These are phyloP conservation scores for Nemania abortiva DNA, from an alignment of 2,329 filamentous ascomycete genomes.

Conservation along the genomic window DNA sequence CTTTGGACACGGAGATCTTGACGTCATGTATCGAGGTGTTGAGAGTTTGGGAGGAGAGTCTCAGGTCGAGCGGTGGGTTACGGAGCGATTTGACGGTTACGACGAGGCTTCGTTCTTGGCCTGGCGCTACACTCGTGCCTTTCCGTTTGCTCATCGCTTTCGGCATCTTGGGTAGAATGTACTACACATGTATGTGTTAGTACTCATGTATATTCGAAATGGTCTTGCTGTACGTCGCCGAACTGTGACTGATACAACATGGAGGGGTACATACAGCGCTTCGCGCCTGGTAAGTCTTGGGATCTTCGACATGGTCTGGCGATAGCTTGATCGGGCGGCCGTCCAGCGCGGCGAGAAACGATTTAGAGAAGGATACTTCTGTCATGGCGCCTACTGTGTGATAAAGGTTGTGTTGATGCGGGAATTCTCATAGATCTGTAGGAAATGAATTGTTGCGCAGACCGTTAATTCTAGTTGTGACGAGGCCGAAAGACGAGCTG, in stretches of 20 bases:
- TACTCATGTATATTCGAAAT: conserved; percentile 5
- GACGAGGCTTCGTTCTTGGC: conserved; percentile 64
- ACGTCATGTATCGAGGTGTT: conserved; percentile 83
- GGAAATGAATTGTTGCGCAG: conserved; percentile 4
- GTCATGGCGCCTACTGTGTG: conserved; percentile 67
- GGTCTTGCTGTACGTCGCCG: background rate
- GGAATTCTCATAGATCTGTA: background rate
- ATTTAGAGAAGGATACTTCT: conserved; percentile 87
- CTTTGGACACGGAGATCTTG: conserved; percentile 74
- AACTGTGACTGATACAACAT: background rate
- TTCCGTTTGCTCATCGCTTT: conserved; percentile 64
- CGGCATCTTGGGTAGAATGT: conserved; percentile 77
- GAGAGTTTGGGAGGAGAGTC: conserved; percentile 70
- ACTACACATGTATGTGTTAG: conserved; percentile 59
- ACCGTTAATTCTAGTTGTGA: conserved; percentile 23
- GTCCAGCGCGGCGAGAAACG: conserved; percentile 85
- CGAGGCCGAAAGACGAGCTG: conserved; percentile 19
- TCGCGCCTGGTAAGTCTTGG: conserved; percentile 79
- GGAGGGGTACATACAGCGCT: conserved; percentile 72
- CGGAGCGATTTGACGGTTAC: conserved; percentile 81
- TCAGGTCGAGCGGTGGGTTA: conserved; percentile 77
- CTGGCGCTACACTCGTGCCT: conserved; percentile 58
- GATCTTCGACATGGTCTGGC: conserved; percentile 91
- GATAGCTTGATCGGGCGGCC: conserved; percentile 82
- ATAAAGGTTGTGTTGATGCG: background rate